A percentile compares a stretch with the other conserved stretches of the same genome.
These are phyloP conservation scores for Corymbia maculata DNA, from an alignment of 345 rosid genomes.

Conservation along the genomic window DNA sequence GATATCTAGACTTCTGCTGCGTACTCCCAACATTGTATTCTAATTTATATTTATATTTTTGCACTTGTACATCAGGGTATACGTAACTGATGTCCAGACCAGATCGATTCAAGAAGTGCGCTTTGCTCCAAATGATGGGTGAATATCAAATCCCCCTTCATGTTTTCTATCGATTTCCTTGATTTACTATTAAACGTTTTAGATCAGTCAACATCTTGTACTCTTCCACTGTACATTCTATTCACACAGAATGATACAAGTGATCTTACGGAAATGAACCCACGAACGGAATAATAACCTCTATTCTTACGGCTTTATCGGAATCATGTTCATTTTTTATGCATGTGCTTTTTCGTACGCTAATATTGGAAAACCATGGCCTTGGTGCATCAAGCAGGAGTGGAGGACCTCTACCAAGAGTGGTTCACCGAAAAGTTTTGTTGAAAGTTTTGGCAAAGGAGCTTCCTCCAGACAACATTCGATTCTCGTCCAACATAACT, in stretches of 20 bases:
- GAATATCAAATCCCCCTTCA: background rate
- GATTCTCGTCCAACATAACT: slow-evolving; percentile 18
- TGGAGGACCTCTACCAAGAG: background rate
- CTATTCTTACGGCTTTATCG: no score
- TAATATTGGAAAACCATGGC: no score
- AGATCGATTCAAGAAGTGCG: background rate
- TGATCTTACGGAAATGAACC: background rate
- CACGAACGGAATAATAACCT: background rate
- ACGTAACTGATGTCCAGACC: slow-evolving; percentile 5
- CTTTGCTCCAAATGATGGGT: background rate
- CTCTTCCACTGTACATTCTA: background rate
- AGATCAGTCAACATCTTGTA: background rate
- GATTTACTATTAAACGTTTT: background rate
- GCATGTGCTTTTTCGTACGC: no score
- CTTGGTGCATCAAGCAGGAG: background rate
- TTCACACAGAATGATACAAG: background rate
- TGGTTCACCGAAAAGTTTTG: background rate
- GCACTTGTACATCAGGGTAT: background rate
- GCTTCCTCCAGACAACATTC: slow-evolving; percentile 11
- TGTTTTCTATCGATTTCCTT: background rate
- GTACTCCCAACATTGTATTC: no score
- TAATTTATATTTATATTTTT: background rate
- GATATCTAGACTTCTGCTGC: no score
- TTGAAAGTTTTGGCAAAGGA: slow-evolving; percentile 24
- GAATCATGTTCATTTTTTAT: no score